phyloP scores from a whole-genome alignment of 441 rosid genomes.

The Corymbia calophylla region DNA sequence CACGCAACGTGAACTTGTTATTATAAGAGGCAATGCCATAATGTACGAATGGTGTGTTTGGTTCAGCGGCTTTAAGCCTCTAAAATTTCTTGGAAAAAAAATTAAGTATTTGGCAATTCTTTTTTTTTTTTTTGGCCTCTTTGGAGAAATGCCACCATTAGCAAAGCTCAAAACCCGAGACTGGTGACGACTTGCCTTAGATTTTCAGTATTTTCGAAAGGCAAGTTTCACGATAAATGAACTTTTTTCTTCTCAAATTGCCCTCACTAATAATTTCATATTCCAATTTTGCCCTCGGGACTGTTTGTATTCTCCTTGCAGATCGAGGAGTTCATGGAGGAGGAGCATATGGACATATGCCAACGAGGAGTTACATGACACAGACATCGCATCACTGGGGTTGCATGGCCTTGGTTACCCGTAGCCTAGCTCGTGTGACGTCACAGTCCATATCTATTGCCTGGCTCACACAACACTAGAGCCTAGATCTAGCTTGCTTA shows the following conservation, averaged over 20 bases:
- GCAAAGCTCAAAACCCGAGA: too few species aligned
- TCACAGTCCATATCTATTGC: too few species aligned
- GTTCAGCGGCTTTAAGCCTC: too few species aligned
- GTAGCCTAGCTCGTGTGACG: neutral
- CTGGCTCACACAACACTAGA: too few species aligned
- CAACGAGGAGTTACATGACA: neutral
- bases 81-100: too few species aligned
- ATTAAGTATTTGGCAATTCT: too few species aligned
- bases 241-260: neutral
- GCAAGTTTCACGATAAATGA: neutral
- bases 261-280: neutral
- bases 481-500: too few species aligned
- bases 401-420: neutral
- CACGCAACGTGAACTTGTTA: neutral
- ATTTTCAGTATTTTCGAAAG: too few species aligned
- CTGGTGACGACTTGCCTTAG: neutral
- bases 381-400: neutral
- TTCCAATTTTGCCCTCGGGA: neutral
- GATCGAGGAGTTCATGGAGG: too few species aligned
- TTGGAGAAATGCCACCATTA: too few species aligned
- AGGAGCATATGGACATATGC: neutral
- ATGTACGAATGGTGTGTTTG: neutral
- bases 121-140: too few species aligned
- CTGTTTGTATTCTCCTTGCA: too few species aligned
- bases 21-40: neutral